phyloP scores from a whole-genome alignment of 371 early-diverging fungal genomes.

The Mucor mucedo region DNA sequence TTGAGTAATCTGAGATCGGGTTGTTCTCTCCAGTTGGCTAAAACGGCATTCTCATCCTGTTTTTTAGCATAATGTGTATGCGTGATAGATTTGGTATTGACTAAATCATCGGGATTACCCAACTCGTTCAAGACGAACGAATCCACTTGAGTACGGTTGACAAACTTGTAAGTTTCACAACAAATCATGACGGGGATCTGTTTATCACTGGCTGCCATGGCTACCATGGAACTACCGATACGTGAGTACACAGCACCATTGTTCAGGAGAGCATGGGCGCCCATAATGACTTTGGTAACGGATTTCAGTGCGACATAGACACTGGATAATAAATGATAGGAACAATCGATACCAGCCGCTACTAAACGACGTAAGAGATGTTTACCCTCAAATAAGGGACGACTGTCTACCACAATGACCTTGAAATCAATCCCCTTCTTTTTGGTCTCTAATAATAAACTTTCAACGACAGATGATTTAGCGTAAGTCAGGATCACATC shows the following conservation, averaged over 20 bases:
- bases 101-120: conserved; percentile 82
- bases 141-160: conserved; percentile 91
- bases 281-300: conserved; percentile 92
- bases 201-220: conserved; percentile 86
- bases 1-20: conserved; percentile 83
- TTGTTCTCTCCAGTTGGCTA: conserved; percentile 71
- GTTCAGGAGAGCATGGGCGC: conserved; percentile 89
- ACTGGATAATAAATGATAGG: conserved; percentile 73
- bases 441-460: conserved; percentile 80
- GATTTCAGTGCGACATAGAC: conserved; percentile 80
- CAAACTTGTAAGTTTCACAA: conserved; percentile 97
- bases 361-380: conserved; percentile 68
- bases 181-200: conserved; percentile 95
- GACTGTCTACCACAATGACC: conserved; percentile 92
- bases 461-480: conserved; percentile 84
- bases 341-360: conserved; percentile 76
- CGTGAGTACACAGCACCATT: conserved; percentile 95
- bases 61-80: conserved; percentile 26
- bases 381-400: conserved; percentile 90
- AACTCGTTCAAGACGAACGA: conserved; percentile 96
- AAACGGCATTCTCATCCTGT: conserved; percentile 29
- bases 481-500: conserved; percentile 94
- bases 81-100: conserved; percentile 57
- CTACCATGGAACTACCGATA: conserved; percentile 92
- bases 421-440: conserved; percentile 78